These are phyloP conservation scores for Lasiosphaeris hirsuta DNA, from an alignment of 495 filamentous ascomycete genomes.

Conservation along the genomic window DNA sequence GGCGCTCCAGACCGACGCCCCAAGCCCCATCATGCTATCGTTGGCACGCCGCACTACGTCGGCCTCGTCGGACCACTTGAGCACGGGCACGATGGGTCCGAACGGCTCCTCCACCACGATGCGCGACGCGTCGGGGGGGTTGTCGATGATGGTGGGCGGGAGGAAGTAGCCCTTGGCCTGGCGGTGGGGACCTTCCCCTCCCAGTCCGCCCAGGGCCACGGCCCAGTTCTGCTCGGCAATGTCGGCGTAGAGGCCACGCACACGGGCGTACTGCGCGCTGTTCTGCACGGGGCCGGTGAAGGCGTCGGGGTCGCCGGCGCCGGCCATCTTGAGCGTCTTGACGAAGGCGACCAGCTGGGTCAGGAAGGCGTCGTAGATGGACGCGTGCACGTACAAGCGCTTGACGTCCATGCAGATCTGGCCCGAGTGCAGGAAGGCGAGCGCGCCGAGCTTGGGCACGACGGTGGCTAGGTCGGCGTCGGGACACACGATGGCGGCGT, in stretches of 20 bases:
- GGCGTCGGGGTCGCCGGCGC: constrained; percentile 30
- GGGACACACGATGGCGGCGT: constrained; percentile 61
- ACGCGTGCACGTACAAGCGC: constrained; percentile 65
- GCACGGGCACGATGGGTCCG: constrained; percentile 52
- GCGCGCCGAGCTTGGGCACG: constrained; percentile 47
- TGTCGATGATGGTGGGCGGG: constrained; percentile 40
- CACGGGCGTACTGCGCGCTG: constrained; percentile 52
- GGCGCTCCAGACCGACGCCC: constrained; percentile 49
- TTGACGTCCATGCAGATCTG: constrained; percentile 53
- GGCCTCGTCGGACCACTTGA: constrained; percentile 50
- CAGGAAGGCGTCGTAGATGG: constrained; percentile 60
- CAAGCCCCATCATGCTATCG: constrained; percentile 48
- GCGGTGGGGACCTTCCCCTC: background rate
- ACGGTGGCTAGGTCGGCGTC: constrained; percentile 62
- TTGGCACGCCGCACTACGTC: constrained; percentile 56
- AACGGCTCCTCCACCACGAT: constrained; percentile 45
- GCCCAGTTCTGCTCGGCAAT: constrained; percentile 40
- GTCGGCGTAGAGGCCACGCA: constrained; percentile 41
- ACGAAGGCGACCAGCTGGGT: constrained; percentile 50
- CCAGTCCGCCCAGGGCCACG: constrained; percentile 2
- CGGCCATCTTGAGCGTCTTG: constrained; percentile 43
- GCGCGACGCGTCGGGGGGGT: constrained; percentile 39
- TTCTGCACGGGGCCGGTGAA: constrained; percentile 60
- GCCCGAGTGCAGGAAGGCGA: constrained; percentile 56
- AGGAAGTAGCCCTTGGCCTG: constrained; percentile 36